Percentiles rank a stretch among this genome's conserved stretches.
phyloP scores from a whole-genome alignment of 164 flowering plant genomes.

The Aristolochia californica region DNA sequence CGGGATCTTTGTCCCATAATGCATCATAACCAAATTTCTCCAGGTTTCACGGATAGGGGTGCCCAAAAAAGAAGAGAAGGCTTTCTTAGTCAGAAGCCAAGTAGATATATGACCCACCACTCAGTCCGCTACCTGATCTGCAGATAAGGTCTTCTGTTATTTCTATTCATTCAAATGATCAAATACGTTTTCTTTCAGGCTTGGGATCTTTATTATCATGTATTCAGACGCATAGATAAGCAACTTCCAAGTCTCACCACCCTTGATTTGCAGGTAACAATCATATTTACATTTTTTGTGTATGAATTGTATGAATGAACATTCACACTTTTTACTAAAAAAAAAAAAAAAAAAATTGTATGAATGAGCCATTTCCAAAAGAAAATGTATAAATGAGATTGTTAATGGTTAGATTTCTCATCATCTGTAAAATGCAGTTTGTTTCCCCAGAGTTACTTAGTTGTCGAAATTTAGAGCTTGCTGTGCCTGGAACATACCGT shows the following conservation, averaged over 20 bases:
- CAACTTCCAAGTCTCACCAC: constrained; percentile 92
- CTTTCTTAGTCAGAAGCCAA: too few relatives aligned
- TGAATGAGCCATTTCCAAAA: neutral
- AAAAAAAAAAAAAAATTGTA: too few relatives aligned
- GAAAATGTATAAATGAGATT: neutral
- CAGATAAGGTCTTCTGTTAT: too few relatives aligned
- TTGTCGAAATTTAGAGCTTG: constrained; percentile 83
- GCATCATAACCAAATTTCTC: too few relatives aligned
- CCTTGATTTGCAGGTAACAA: constrained; percentile 77
- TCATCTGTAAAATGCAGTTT: constrained; percentile 36
- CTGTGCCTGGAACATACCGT: constrained; percentile 96
- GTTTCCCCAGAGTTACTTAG: constrained; percentile 82
- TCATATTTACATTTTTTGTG: neutral
- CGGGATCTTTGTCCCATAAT: too few relatives aligned
- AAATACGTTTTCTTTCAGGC: constrained; percentile 41
- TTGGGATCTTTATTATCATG: constrained; percentile 99
- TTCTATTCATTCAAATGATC: too few relatives aligned
- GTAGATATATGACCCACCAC: too few relatives aligned
- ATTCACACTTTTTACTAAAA: too few relatives aligned
- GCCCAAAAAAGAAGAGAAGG: too few relatives aligned
- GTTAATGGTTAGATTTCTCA: constrained; percentile 2
- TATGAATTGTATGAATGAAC: constrained; percentile 3
- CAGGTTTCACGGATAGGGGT: too few relatives aligned
- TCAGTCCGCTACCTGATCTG: too few relatives aligned
- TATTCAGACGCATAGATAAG: constrained; percentile 89